A percentile compares a stretch with the other conserved stretches of the same genome.
Evolutionary conservation across 164 flowering plant species (phyloP).

Genomic region (Liriodendron chinense): DNA sequence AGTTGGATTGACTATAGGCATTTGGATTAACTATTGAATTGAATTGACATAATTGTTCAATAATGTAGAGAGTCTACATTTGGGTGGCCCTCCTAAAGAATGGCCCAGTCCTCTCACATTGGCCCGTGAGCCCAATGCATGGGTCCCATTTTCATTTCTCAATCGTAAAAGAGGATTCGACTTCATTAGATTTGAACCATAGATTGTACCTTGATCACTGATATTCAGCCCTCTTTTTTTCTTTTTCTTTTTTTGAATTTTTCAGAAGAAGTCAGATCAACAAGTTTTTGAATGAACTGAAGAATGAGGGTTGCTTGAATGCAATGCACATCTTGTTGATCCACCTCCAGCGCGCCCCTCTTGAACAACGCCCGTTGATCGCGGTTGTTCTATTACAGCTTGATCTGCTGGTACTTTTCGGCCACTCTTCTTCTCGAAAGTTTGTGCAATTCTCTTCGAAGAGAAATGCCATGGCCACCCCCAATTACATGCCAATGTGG

Average conservation of each 20-base stretch:
- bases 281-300: slow-evolving; percentile 37
- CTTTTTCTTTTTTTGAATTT: background rate
- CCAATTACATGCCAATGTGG: no score
- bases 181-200: no score
- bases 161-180: background rate
- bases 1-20: no score
- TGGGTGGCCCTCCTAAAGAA: no score
- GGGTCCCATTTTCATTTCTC: background rate
- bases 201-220: background rate
- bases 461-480: background rate
- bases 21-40: no score
- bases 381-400: slow-evolving; percentile 60
- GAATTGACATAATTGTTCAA: no score
- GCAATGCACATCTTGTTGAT: slow-evolving; percentile 53
- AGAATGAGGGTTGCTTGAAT: slow-evolving; percentile 44
- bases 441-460: background rate
- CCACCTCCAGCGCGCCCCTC: slow-evolving; percentile 45
- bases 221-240: background rate
- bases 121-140: no score
- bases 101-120: no score
- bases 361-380: slow-evolving; percentile 50
- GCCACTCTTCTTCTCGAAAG: background rate
- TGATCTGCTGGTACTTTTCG: slow-evolving; percentile 60
- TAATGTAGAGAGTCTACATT: no score
- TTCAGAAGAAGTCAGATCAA: slow-evolving; percentile 41